Base-by-base conservation (phyloP, 805 yeast genomes). In the Metschnikowia peoriensis region DNA sequence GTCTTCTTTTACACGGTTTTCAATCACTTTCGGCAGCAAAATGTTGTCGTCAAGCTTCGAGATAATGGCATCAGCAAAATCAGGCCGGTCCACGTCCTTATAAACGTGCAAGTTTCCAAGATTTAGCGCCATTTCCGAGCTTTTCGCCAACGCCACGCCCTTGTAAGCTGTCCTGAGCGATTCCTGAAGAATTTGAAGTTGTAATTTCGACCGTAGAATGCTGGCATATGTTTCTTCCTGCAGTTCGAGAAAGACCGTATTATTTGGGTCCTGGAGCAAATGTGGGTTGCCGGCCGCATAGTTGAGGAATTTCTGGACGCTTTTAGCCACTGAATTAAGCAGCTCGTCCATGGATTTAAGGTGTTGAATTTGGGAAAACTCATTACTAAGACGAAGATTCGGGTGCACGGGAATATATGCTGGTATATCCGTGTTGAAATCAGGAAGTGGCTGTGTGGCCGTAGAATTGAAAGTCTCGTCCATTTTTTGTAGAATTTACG, bases 391-490 rank as follows among this genome's bases (percentile, higher is more conserved):
- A 4, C 59, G 48, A 34, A 58, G 41, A 17, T 46, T 39, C 55
- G 42, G 57, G 37, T 60, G 57, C 15, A 54, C 49, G 10, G 63
- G 63, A 44, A 58, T 54, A 47, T 60, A 60, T 35, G 32, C 12
- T 14, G 60, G 60, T 29, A 51, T 34, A n/a, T 38, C 49, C n/a
- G 37, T 11, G 11, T 15, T 39, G 46, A 59, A 57, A 48, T 57
- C 49, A 12, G 61, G 61, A 28, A 56, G 37, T 6, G 44, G 43
- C 9, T 14, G 5, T n/a, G 15, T 15, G 17, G 14, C 10, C 15
- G 9, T 5, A 11, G 40, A 16, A 12, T 38, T n/a, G 40, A 16
- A 38, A 2, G 40, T 32, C 14, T 32, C 35, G 35, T 32, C 35
- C 35, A 32, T 32, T 32, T 32, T 32, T 6, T 10, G 6, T 4